Evolutionary conservation across 2,329 filamentous ascomycete genomes (phyloP), one percentile per base, ranked within the genome.

Genomic region (Alternaria triticina): DNA sequence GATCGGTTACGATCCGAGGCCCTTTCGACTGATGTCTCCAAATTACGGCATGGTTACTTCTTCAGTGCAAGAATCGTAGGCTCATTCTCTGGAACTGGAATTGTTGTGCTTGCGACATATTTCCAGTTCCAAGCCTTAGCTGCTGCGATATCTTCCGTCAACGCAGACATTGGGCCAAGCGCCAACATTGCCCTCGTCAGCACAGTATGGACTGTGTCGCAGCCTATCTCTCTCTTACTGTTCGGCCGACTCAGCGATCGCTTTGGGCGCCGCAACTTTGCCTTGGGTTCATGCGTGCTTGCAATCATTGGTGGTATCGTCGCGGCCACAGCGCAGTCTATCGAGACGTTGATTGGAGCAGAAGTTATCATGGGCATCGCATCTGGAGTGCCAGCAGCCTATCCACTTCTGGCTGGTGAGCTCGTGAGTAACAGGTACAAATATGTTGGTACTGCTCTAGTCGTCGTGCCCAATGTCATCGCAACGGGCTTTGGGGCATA

Each of bases 101-200:
- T 70, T 4, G 36, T 66, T 5, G 62, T 70, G 8, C 52, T 64
- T 20, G 67, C 62, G 17, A 70, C 67, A 7, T 70, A 70, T 57
- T 70, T 70, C 43, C 60, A 61, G 13, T 68, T 68, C 54, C 67
- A 70, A 54, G 67, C 65, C 44, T 44, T 57, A 36, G 64, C 64
- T 46, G 64, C 64, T 43, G 51, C 36, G 4, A 40, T 40, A 40
- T 40, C 36, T 40, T 40, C 36, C n/a, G 36, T 51, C 66, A 71
- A 61, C 44, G 46, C 54, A 23, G 62, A 65, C 20, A 65, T 67
- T 7, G 65, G 65, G 13, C 62, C 65, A 11, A 64, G 75, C 15
- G 36, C 36, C 36, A 40, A 40, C 5, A n/a, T 40, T 40, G 15
- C 36, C 36, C 36, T 40, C n/a, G 36, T 40, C 36, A 40, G 36